Conservation (phyloP, 345 rosid species). For the Psidium friedrichsthalianum region DNA sequence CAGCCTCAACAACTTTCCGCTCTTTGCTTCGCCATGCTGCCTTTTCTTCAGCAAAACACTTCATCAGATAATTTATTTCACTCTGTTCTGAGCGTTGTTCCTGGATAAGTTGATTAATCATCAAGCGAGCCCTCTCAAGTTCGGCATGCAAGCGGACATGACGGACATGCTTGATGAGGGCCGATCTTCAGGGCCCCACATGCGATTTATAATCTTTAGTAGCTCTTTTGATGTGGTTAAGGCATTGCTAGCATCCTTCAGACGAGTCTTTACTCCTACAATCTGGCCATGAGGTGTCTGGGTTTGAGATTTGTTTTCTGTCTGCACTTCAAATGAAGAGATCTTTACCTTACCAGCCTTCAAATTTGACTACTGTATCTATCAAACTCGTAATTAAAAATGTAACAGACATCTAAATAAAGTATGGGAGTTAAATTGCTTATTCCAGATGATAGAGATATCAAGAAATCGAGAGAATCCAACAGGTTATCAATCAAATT, state of each 20-base stretch:
- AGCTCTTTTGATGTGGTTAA: constrained; percentile 92
- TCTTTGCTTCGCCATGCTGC: constrained; percentile 87
- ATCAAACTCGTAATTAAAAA: background rate
- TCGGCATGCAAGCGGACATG: constrained; percentile 93
- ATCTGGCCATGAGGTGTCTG: constrained; percentile 78
- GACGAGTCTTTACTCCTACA: constrained; percentile 50
- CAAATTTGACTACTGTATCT: background rate
- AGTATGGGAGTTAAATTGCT: background rate
- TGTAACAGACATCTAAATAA: background rate
- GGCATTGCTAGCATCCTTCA: constrained; percentile 88
- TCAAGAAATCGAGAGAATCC: background rate
- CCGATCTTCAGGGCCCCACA: constrained; percentile 86
- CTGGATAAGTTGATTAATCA: constrained; percentile 76
- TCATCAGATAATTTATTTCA: constrained; percentile 73
- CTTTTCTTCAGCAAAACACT: constrained; percentile 89
- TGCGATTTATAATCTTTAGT: constrained; percentile 75
- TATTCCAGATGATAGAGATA: background rate
- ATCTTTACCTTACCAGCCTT: background rate
- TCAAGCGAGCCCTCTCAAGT: constrained; percentile 90
- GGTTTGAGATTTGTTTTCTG: constrained; percentile 72
- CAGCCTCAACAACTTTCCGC: constrained; percentile 81
- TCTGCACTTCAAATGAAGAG: constrained; percentile 29
- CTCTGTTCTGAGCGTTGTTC: constrained; percentile 68
- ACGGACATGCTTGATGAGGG: constrained; percentile 92
- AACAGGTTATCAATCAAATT: background rate